Evolutionary conservation across 2,329 filamentous ascomycete genomes (phyloP).

Genomic region (Xylariaceae sp.): DNA sequence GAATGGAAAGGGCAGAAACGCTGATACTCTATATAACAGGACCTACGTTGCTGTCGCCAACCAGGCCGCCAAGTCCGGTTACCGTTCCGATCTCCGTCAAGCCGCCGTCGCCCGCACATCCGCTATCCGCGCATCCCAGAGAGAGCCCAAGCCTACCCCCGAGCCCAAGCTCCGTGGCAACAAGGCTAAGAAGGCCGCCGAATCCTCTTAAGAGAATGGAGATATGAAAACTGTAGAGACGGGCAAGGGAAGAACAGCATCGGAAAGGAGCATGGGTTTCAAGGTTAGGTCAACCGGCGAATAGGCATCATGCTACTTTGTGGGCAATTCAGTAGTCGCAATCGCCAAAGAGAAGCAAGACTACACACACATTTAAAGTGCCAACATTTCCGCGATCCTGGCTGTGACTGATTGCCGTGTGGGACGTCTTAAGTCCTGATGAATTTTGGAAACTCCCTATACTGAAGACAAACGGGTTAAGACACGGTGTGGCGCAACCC

Average conservation of each 20-base stretch:
- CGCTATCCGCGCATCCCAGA: conserved; percentile 77
- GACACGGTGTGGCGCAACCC: too few species aligned
- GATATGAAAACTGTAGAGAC: conserved; percentile 12
- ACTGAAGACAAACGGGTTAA: too few species aligned
- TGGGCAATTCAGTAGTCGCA: conserved; percentile 21
- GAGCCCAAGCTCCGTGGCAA: conserved; percentile 73
- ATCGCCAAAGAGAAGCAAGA: conserved; percentile 17
- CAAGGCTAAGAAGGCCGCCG: conserved; percentile 71
- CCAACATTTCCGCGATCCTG: too few species aligned
- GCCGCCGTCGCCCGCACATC: conserved; percentile 82
- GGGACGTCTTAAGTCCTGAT: too few species aligned
- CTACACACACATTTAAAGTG: conserved; percentile 3
- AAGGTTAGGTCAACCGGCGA: conserved; percentile 17
- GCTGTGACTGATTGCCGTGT: too few species aligned
- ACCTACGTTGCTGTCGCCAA: conserved; percentile 86
- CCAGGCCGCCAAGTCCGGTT: conserved; percentile 76
- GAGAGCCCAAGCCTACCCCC: conserved; percentile 69
- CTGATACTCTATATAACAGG: conserved; percentile 42
- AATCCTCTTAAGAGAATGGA: conserved; percentile 36
- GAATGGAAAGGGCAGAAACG: conserved; percentile 2
- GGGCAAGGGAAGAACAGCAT: conserved; percentile 10
- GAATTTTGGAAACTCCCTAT: too few species aligned
- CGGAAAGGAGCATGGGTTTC: conserved; percentile 12
- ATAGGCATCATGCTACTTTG: conserved; percentile 19
- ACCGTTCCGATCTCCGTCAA: conserved; percentile 75